These are phyloP conservation scores for Bombardia bombarda DNA, from an alignment of 495 filamentous ascomycete species.

Conservation along the genomic window DNA sequence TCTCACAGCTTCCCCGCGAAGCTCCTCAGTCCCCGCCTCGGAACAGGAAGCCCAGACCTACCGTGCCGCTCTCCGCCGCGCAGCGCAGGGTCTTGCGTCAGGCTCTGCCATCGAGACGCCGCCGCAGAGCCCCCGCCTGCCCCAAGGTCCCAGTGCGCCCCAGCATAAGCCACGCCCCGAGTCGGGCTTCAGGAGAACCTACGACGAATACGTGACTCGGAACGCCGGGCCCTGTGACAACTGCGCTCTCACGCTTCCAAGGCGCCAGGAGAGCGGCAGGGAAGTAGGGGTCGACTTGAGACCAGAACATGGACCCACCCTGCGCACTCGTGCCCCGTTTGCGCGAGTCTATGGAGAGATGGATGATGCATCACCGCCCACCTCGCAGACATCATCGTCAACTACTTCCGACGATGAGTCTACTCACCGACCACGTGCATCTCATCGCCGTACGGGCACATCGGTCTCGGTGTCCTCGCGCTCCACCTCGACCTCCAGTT, in stretches of 20 bases:
- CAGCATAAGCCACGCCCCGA: constrained; percentile 31
- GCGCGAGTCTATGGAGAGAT: constrained; percentile 36
- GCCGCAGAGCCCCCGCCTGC: constrained; percentile 51
- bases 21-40: constrained; percentile 30
- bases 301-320: constrained; percentile 28
- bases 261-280: constrained; percentile 33
- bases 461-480: constrained; percentile 26
- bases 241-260: constrained; percentile 53
- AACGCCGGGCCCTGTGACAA: constrained; percentile 51
- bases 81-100: constrained; percentile 18
- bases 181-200: constrained; percentile 43
- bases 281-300: constrained; percentile 21
- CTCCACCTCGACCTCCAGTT: constrained; percentile 34
- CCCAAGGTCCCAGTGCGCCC: constrained; percentile 15
- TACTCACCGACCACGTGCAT: constrained; percentile 6
- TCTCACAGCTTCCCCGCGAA: constrained; percentile 22
- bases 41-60: constrained; percentile 34
- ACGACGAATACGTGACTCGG: constrained; percentile 48
- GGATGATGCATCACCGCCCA: constrained; percentile 31
- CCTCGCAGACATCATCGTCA: constrained; percentile 37
- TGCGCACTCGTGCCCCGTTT: constrained; percentile 41
- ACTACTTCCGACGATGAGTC: constrained; percentile 38
- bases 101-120: constrained; percentile 49
- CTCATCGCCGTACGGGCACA: constrained; percentile 24
- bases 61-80: constrained; percentile 28